Evolutionary conservation across 2,329 filamentous ascomycete genomes (phyloP).

Genomic region (Blastomyces gilchristii): DNA sequence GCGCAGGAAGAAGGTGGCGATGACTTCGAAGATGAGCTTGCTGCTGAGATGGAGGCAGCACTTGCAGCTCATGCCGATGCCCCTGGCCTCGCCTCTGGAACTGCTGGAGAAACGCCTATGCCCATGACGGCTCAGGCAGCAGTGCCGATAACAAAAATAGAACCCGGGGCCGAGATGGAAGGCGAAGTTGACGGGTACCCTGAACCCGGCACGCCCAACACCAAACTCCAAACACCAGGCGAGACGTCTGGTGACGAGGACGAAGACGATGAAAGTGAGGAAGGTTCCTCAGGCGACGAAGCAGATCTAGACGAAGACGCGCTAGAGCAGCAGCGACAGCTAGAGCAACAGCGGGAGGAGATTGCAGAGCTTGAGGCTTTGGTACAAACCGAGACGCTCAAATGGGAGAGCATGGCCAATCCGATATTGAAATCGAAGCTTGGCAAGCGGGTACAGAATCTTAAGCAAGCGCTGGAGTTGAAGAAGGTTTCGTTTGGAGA

Average conservation of each 20-base stretch:
- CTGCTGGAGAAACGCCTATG: conserved; percentile 14
- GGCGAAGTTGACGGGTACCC: conserved; percentile 1
- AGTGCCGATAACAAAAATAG: conserved; percentile 9
- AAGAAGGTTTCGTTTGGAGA: conserved; percentile 37
- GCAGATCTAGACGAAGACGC: conserved; percentile 37
- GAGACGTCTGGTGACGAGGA: conserved; percentile 36
- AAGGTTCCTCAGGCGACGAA: conserved; percentile 29
- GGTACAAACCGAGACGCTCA: conserved; percentile 30
- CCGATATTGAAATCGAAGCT: conserved; percentile 35
- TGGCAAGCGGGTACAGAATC: conserved; percentile 34
- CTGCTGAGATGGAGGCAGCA: conserved; percentile 37
- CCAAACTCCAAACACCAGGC: conserved; percentile 20
- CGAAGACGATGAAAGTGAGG: conserved; percentile 27
- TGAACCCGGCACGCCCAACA: conserved; percentile 24
- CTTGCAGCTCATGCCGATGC: conserved; percentile 30
- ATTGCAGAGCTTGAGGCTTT: conserved; percentile 35
- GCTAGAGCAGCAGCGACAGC: conserved; percentile 31
- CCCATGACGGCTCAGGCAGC: not conserved
- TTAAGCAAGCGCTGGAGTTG: conserved; percentile 35
- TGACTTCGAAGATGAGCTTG: conserved; percentile 33
- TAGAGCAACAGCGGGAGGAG: conserved; percentile 37
- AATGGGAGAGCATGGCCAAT: conserved; percentile 34
- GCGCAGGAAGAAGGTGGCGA: conserved; percentile 27
- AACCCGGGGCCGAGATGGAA: conserved; percentile 8
- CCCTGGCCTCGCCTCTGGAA: conserved; percentile 10